Evolutionary conservation across 1,139 yeast species (phyloP), one percentile per base, ranked within the genome.

Genomic region (Pichia cactophila): DNA sequence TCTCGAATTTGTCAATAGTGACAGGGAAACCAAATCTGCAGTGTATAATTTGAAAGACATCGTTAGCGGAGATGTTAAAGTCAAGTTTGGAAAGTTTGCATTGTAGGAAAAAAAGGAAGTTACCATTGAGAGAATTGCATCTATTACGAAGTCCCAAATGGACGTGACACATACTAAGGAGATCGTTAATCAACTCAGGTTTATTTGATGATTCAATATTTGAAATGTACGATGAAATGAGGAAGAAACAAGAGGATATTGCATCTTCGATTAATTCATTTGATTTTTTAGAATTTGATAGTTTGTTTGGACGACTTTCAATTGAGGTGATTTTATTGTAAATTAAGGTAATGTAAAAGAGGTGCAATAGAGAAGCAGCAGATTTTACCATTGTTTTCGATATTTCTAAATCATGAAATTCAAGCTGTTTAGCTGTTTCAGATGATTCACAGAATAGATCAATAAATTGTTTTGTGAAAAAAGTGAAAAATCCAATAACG

Each of bases 21-120:
- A 88, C 69, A 2, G 73, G 70, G 50, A 86, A 74, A 42, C 87
- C 95, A 59, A 83, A 88, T 12, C 87, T 74, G 63, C 98, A 92
- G 54, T 81, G 75, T 26, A 92, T 69, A 35, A 88, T 73, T 59
- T 92, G 97, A 10, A 86, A 70, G 47, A 87, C 65, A 48, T 89
- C 88, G 42, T 73, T 69, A 52, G 83, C 82, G 1, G 76, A 70
- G 9, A 71, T 74, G 2, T 62, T 58, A 59, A 76, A 68, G 9
- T 73, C 68, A 29, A 75, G 66, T 1, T 69, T 60, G 6, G 80
- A 68, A 28, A 88, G 67, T 20, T 77, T 71, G 17, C 71, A 71
- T 56, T 88, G 84, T 1, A 83, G 70, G 42, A 85, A 67, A 33
- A 72, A 72, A 43, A 92, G 69, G 54, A 89, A 81, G 5, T 72